phyloP scores from a whole-genome alignment of 495 filamentous ascomycete species.

The Schizothecium vesticola region DNA sequence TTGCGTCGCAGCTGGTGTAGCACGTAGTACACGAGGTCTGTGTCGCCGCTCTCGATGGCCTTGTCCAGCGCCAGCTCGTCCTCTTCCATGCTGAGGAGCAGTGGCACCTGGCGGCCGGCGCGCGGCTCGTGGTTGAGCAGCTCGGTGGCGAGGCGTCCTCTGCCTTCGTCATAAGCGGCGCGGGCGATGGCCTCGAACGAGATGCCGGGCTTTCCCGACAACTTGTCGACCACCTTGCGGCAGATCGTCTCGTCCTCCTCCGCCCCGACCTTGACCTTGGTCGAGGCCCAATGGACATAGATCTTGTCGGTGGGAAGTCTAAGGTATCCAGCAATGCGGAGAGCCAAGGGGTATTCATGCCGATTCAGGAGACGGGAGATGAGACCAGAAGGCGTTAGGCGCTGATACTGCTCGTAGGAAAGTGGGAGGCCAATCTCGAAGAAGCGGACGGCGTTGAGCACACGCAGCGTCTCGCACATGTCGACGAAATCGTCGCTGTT shows the following conservation, averaged over 20 bases:
- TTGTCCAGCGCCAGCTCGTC: constrained; percentile 95
- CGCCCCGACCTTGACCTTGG: constrained; percentile 81
- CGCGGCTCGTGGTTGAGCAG: constrained; percentile 89
- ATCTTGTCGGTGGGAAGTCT: constrained; percentile 82
- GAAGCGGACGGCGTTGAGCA: constrained; percentile 85
- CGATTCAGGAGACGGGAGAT: constrained; percentile 81
- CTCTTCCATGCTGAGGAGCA: constrained; percentile 94
- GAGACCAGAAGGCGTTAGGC: constrained; percentile 80
- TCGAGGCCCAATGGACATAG: constrained; percentile 92
- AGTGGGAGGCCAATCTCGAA: constrained; percentile 86
- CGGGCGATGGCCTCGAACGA: constrained; percentile 92
- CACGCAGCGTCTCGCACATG: constrained; percentile 90
- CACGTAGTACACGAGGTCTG: constrained; percentile 85
- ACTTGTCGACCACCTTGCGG: constrained; percentile 76
- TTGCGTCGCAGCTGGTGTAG: constrained; percentile 86
- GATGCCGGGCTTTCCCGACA: constrained; percentile 81
- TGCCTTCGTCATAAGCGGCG: constrained; percentile 92
- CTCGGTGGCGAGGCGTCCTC: constrained; percentile 77
- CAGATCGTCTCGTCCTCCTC: constrained; percentile 87
- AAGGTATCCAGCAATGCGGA: constrained; percentile 83
- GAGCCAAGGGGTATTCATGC: constrained; percentile 84
- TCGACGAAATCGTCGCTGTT: constrained; percentile 97
- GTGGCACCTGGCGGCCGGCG: constrained; percentile 88
- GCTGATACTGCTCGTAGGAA: constrained; percentile 85
- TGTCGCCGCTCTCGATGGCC: constrained; percentile 91